Conservation (phyloP, 2,329 filamentous ascomycete species). For the Diaporthe velutina region DNA sequence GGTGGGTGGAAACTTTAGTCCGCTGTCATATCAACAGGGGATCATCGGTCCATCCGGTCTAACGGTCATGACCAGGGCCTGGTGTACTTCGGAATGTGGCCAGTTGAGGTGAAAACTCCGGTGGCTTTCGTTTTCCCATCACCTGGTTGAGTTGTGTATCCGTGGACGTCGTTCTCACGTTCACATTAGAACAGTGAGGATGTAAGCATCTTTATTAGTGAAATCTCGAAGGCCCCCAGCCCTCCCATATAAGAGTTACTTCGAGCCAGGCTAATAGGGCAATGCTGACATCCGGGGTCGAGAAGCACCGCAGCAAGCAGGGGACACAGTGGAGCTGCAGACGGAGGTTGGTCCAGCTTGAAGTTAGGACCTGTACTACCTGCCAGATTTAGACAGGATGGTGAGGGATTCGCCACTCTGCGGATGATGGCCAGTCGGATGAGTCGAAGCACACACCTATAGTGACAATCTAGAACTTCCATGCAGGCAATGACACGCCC, state of each 20-base stretch:
- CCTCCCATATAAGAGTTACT: too few species aligned
- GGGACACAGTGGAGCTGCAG: background rate
- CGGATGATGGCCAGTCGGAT: background rate
- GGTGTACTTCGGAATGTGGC: too few species aligned
- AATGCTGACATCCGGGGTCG: background rate
- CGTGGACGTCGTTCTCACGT: background rate
- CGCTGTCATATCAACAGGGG: background rate
- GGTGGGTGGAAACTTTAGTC: background rate
- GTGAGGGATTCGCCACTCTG: background rate
- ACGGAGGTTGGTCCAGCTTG: background rate
- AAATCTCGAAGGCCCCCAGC: too few species aligned
- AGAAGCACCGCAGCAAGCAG: constrained; percentile 5
- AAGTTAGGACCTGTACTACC: background rate
- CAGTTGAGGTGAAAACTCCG: background rate
- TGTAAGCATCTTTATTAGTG: background rate
- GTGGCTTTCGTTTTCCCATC: too few species aligned
- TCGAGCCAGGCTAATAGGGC: background rate
- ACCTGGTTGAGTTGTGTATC: background rate
- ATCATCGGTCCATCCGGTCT: background rate
- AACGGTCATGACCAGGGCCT: background rate
- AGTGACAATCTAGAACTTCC: background rate
- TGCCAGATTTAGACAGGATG: constrained; percentile 11
- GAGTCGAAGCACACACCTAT: background rate
- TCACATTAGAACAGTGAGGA: background rate
- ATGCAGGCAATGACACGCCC: background rate